phyloP scores from a whole-genome alignment of 2,329 filamentous ascomycete species.

The Phyllosticta citrichinensis region DNA sequence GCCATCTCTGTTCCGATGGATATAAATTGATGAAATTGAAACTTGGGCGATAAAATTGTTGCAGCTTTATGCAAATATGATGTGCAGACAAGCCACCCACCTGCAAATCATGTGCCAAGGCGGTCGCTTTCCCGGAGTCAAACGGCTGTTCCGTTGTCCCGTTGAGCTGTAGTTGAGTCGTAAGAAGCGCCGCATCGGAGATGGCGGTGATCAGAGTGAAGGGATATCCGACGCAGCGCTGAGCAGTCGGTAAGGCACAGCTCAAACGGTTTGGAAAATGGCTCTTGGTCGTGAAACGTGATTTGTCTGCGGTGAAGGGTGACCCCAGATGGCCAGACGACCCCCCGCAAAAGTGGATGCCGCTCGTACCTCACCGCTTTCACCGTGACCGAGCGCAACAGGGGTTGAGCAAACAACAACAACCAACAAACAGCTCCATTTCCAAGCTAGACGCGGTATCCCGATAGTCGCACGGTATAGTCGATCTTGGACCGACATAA shows the following conservation, averaged over 20 bases:
- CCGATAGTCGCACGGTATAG: neutral
- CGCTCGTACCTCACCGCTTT: slow-evolving; percentile 1
- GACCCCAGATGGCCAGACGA: neutral
- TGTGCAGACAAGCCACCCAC: neutral
- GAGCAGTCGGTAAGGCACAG: neutral
- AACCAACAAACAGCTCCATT: neutral
- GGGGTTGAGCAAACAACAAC: neutral
- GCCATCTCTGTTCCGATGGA: neutral
- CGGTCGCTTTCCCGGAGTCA: neutral
- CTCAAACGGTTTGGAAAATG: neutral
- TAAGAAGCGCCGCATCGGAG: neutral
- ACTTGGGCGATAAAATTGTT: neutral
- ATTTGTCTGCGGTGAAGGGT: neutral
- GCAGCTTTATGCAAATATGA: neutral
- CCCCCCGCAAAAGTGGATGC: slow-evolving; percentile 9
- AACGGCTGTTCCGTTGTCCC: neutral
- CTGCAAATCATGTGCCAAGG: neutral
- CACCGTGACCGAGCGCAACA: slow-evolving; percentile 5
- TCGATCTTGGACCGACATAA: neutral
- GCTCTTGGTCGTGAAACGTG: neutral
- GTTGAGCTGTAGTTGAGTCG: neutral
- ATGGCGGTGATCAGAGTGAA: neutral
- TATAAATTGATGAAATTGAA: neutral
- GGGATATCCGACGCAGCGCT: neutral
- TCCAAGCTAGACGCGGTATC: neutral